Evolutionary conservation across 1,284 basidiomycete species (phyloP).

Genomic region (Fomitopsis betulina): DNA sequence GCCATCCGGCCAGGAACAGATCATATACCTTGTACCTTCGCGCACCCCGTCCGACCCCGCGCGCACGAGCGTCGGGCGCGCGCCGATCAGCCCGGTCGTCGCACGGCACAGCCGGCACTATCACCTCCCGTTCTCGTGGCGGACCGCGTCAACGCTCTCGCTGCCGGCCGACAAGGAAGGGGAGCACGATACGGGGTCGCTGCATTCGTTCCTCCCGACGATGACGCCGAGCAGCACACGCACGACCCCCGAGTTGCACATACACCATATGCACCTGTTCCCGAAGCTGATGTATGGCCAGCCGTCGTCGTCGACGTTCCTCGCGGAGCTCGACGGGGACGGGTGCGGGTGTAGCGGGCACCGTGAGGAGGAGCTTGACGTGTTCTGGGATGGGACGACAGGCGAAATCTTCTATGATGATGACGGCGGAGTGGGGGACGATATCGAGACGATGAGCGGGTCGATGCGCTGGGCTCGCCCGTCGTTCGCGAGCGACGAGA

Average conservation of each 20-base stretch:
- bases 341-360: background rate
- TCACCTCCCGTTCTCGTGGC: constrained; percentile 22
- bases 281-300: background rate
- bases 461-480: constrained; percentile 20
- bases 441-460: constrained; percentile 20
- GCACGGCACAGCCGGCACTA: constrained; percentile 14
- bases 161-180: constrained; percentile 7
- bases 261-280: constrained; percentile 7
- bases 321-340: constrained; percentile 4
- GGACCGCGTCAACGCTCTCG: constrained; percentile 7
- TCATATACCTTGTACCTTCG: constrained; percentile 14
- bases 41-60: constrained; percentile 16
- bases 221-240: constrained; percentile 11
- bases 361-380: background rate
- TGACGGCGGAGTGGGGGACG: constrained; percentile 4
- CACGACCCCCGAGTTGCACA: constrained; percentile 9
- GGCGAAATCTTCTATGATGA: background rate
- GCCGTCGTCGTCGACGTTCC: background rate
- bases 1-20: background rate
- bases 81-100: constrained; percentile 12
- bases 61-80: constrained; percentile 13
- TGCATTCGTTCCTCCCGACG: constrained; percentile 17
- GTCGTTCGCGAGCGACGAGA: constrained; percentile 15
- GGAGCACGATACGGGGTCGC: constrained; percentile 16
- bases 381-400: constrained; percentile 2